phyloP scores from a whole-genome alignment of 2,329 filamentous ascomycete species.

The Arthrobotrys sinensis region DNA sequence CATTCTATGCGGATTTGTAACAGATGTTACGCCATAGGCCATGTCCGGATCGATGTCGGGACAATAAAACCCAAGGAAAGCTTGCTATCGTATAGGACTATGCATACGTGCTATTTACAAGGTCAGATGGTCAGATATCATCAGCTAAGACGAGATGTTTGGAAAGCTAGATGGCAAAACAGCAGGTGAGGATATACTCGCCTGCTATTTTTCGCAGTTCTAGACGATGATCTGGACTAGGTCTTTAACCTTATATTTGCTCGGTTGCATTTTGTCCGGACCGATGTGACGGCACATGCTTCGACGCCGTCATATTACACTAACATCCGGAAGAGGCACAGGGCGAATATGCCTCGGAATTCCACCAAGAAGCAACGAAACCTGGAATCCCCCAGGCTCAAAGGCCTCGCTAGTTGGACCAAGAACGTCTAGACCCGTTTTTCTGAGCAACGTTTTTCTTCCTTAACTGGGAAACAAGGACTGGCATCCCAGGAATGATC shows the following conservation, averaged over 20 bases:
- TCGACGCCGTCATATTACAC: slow-evolving; percentile 13
- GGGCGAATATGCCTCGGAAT: slow-evolving; percentile 58
- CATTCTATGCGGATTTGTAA: slow-evolving; percentile 19
- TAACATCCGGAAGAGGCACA: slow-evolving; percentile 33
- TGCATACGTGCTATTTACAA: slow-evolving; percentile 27
- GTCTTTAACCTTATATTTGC: slow-evolving; percentile 54
- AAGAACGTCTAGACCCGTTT: slow-evolving; percentile 49
- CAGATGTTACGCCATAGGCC: slow-evolving; percentile 32
- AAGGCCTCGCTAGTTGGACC: slow-evolving; percentile 33
- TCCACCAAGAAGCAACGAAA: slow-evolving; percentile 16
- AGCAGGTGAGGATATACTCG: slow-evolving; percentile 49
- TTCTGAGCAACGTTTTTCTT: slow-evolving; percentile 46
- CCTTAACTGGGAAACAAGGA: slow-evolving; percentile 60
- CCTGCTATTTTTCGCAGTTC: slow-evolving; percentile 58
- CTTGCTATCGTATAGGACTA: slow-evolving; percentile 25
- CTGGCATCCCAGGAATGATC: slow-evolving; percentile 46
- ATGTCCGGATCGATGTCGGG: slow-evolving; percentile 36
- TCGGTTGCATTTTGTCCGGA: slow-evolving; percentile 37
- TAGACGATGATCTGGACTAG: slow-evolving; percentile 39
- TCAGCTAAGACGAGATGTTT: slow-evolving; percentile 48
- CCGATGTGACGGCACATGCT: slow-evolving; percentile 54
- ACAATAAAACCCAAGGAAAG: slow-evolving; percentile 18
- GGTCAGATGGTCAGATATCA: slow-evolving; percentile 58
- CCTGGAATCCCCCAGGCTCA: slow-evolving; percentile 40
- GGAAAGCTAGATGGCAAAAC: slow-evolving; percentile 43